Conservation (phyloP, 2,329 filamentous ascomycete genomes). For the Dactylellina cionopaga region DNA sequence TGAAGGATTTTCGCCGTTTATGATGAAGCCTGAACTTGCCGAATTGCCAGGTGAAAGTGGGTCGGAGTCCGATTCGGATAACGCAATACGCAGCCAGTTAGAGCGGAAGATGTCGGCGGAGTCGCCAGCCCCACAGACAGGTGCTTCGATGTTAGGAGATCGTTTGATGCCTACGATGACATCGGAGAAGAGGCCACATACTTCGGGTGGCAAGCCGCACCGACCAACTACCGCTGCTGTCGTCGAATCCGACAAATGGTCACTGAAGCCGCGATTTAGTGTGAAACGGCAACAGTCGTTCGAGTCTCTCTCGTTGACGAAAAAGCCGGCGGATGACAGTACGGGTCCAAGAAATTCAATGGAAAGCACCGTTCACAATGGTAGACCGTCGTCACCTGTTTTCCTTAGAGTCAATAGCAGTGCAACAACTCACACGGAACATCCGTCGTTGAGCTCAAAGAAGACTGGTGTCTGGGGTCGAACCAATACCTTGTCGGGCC, state of each 20-base stretch:
- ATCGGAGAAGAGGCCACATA: conserved; percentile 48
- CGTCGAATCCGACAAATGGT: conserved; percentile 60
- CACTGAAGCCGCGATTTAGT: conserved; percentile 38
- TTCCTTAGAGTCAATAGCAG: conserved; percentile 35
- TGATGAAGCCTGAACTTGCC: conserved; percentile 66
- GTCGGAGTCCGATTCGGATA: conserved; percentile 65
- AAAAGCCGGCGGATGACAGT: conserved; percentile 25
- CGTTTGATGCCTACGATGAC: conserved; percentile 44
- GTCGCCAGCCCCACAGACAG: conserved; percentile 63
- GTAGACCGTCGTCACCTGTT: conserved; percentile 30
- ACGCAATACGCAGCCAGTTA: conserved; percentile 78
- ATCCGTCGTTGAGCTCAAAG: conserved; percentile 8
- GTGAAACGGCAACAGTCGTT: conserved; percentile 64
- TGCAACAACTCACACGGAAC: conserved; percentile 34
- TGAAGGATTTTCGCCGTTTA: conserved; percentile 66
- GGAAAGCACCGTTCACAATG: conserved; percentile 14
- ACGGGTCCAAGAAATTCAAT: conserved; percentile 24
- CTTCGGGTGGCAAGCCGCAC: conserved; percentile 30
- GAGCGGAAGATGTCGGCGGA: conserved; percentile 73
- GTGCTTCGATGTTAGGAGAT: conserved; percentile 25
- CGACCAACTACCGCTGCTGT: conserved; percentile 61
- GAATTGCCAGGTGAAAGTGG: conserved; percentile 62
- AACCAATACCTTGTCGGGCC: conserved; percentile 56
- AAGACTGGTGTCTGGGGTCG: conserved; percentile 49
- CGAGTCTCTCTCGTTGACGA: conserved; percentile 64